Evolutionary conservation across 73 alveolate genomes (phyloP).

Genomic region (Paramecium caudatum): DNA sequence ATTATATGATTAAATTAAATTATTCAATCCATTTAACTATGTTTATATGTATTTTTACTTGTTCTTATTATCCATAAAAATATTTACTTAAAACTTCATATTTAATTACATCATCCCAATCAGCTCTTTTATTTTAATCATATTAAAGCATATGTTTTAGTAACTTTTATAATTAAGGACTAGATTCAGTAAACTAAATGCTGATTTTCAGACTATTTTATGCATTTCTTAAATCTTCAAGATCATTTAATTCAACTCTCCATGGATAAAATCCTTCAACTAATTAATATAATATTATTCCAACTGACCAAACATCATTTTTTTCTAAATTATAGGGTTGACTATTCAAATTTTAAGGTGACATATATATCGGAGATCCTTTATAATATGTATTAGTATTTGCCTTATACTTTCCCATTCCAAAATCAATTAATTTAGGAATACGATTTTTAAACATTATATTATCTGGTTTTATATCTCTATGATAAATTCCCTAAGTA

Average conservation of each 20-base stretch:
- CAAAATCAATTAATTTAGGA: conserved; percentile 56
- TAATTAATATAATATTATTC: conserved; percentile 31
- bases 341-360: not conserved
- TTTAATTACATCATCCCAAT: not conserved
- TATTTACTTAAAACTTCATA: not conserved
- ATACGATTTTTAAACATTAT: not conserved
- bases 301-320: conserved; percentile 57
- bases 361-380: conserved; percentile 66
- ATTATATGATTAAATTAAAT: not conserved
- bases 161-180: not conserved
- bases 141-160: conserved; percentile 3
- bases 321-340: not conserved
- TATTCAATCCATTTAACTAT: not conserved
- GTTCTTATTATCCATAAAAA: too few species aligned
- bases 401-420: not conserved
- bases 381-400: not conserved
- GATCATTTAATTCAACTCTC: not conserved
- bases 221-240: not conserved
- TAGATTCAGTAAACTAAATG: not conserved
- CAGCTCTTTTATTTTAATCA: not conserved
- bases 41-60: too few species aligned
- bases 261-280: conserved; percentile 56
- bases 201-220: not conserved
- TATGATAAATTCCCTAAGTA: conserved; percentile 2
- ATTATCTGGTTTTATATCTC: conserved; percentile 66